A percentile compares a stretch with the other conserved stretches of the same genome.
phyloP scores from a whole-genome alignment of 2,329 filamentous ascomycete genomes.

The Trichoderma aggressivum region DNA sequence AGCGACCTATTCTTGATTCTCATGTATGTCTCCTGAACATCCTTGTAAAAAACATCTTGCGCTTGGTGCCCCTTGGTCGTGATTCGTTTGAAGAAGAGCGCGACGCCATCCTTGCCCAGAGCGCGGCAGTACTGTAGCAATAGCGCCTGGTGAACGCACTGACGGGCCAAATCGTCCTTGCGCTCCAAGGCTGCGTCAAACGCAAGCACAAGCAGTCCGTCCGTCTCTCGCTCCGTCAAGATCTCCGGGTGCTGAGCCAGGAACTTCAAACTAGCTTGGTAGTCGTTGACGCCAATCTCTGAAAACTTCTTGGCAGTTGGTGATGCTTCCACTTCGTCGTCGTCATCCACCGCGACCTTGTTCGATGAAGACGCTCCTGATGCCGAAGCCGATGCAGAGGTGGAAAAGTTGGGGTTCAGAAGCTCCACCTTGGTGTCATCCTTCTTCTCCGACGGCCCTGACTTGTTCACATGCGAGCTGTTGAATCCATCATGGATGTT shows the following conservation, averaged over 20 bases:
- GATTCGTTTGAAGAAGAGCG: constrained; percentile 94
- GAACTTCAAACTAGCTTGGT: constrained; percentile 69
- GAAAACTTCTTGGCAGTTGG: constrained; percentile 77
- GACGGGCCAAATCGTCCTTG: constrained; percentile 71
- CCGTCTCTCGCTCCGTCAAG: constrained; percentile 79
- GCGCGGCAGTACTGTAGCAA: constrained; percentile 93
- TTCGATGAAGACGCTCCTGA: constrained; percentile 7
- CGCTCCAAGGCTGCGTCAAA: constrained; percentile 83
- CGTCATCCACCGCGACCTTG: constrained; percentile 53
- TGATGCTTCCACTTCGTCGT: constrained; percentile 72
- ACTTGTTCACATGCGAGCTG: constrained; percentile 74
- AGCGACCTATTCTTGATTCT: constrained; percentile 74
- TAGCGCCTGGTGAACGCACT: constrained; percentile 90
- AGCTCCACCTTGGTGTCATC: constrained; percentile 62
- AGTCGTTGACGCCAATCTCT: constrained; percentile 72
- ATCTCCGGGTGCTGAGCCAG: constrained; percentile 76
- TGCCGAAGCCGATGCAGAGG: not conserved
- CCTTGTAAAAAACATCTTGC: constrained; percentile 84
- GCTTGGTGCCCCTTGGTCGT: constrained; percentile 87
- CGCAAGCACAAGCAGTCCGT: constrained; percentile 84
- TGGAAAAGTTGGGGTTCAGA: constrained; percentile 62
- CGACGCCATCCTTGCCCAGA: constrained; percentile 81
- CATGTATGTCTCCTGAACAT: constrained; percentile 83
- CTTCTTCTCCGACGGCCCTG: constrained; percentile 44
- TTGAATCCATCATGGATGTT: constrained; percentile 85